These are phyloP conservation scores for Ceratobasidium sp. DNA, from an alignment of 1,284 basidiomycete genomes.

Conservation along the genomic window DNA sequence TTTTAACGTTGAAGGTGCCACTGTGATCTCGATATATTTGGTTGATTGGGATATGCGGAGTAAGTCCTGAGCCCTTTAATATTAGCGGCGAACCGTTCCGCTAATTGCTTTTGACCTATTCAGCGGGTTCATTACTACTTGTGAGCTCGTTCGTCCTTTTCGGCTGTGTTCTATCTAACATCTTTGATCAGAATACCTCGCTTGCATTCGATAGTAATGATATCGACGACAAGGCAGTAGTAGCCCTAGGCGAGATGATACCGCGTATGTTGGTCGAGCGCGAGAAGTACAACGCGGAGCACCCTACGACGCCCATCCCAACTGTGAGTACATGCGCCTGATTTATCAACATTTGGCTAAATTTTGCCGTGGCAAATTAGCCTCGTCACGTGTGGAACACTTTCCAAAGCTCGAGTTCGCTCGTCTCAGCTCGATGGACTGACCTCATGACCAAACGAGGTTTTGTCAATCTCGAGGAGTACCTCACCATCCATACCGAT, in stretches of 20 bases:
- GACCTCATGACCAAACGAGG: constrained; percentile 40
- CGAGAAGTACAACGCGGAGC: constrained; percentile 38
- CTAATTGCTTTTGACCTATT: constrained; percentile 10
- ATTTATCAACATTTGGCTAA: not conserved
- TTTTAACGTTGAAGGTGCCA: constrained; percentile 36
- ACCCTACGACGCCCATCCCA: constrained; percentile 33
- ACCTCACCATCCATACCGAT: constrained; percentile 36
- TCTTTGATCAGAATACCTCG: constrained; percentile 41
- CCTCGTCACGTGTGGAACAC: constrained; percentile 37
- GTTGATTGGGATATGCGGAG: constrained; percentile 46
- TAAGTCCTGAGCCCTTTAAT: constrained; percentile 30
- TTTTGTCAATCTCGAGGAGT: constrained; percentile 37
- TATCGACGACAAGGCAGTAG: constrained; percentile 44
- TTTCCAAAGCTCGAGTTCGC: constrained; percentile 37
- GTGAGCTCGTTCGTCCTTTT: not conserved
- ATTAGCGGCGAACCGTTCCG: not conserved
- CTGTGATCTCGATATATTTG: constrained; percentile 43
- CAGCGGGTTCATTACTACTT: constrained; percentile 36
- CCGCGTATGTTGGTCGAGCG: constrained; percentile 38
- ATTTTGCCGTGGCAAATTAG: not conserved
- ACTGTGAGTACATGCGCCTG: constrained; percentile 32
- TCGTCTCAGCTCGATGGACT: constrained; percentile 22
- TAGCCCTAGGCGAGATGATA: constrained; percentile 43
- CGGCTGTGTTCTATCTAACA: constrained; percentile 9
- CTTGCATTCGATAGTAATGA: constrained; percentile 44